phyloP scores from a whole-genome alignment of 305 asterid genomes.

The Rubia balearica region DNA sequence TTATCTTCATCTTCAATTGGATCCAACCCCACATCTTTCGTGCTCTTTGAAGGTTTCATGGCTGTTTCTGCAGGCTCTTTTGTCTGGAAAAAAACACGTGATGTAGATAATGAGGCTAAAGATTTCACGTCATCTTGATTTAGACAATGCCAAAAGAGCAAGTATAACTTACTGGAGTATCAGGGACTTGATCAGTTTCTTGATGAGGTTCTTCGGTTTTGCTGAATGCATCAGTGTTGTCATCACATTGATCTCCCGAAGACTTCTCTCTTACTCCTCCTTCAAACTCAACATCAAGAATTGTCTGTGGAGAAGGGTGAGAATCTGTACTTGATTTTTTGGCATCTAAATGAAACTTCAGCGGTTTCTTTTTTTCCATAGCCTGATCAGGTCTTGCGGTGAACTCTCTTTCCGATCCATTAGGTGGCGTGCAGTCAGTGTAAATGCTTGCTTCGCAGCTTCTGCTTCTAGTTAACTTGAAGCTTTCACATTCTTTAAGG shows the following conservation, averaged over 20 bases:
- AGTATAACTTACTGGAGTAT: slow-evolving; percentile 43
- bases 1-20: slow-evolving; percentile 56
- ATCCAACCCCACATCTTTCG: slow-evolving; percentile 75
- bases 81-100: slow-evolving; percentile 25
- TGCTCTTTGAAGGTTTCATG: slow-evolving; percentile 34
- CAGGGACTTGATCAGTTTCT: slow-evolving; percentile 22
- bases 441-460: slow-evolving; percentile 62
- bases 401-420: slow-evolving; percentile 42
- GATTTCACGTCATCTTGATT: background rate
- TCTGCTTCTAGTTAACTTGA: slow-evolving; percentile 51
- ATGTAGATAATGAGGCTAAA: background rate
- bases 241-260: slow-evolving; percentile 21
- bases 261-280: slow-evolving; percentile 31
- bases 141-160: background rate
- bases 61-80: slow-evolving; percentile 31
- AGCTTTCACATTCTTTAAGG: slow-evolving; percentile 30
- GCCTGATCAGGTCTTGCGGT: slow-evolving; percentile 25
- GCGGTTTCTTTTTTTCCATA: slow-evolving; percentile 31
- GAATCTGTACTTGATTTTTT: slow-evolving; percentile 38
- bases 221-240: slow-evolving; percentile 11
- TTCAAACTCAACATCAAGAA: slow-evolving; percentile 45
- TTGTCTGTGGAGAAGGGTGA: slow-evolving; percentile 37
- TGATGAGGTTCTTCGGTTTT: slow-evolving; percentile 25
- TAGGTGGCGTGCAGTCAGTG: slow-evolving; percentile 31
- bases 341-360: slow-evolving; percentile 29